Percentiles rank a stretch among this genome's conserved stretches.
phyloP scores from a whole-genome alignment of 2,329 filamentous ascomycete species.

The Fusarium chlamydosporum region DNA sequence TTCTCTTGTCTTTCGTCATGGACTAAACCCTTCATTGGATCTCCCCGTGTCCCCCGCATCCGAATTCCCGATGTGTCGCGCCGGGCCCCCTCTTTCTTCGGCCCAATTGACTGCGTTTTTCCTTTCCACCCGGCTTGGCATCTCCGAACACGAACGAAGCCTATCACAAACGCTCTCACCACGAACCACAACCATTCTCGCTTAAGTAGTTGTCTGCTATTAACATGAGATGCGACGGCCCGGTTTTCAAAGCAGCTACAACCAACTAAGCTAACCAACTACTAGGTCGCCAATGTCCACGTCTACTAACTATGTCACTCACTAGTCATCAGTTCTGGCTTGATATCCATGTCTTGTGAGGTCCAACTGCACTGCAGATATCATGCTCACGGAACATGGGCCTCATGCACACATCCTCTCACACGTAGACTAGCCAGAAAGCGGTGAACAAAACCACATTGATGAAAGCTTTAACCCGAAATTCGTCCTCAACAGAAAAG shows the following conservation, averaged over 20 bases:
- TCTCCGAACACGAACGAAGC: constrained; percentile 25
- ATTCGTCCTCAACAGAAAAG: background rate
- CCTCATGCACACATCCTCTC: background rate
- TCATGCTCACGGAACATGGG: background rate
- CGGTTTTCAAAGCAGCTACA: background rate
- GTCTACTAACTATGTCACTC: background rate
- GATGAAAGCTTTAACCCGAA: background rate
- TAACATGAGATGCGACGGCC: constrained; percentile 36
- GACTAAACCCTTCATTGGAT: constrained; percentile 12
- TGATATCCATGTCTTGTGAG: constrained; percentile 12
- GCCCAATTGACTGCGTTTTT: constrained; percentile 26
- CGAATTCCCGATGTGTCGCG: constrained; percentile 34
- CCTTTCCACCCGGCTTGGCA: constrained; percentile 40
- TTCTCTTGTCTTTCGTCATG: constrained; percentile 46
- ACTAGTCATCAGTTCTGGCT: background rate
- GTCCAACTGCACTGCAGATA: background rate
- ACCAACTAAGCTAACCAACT: background rate
- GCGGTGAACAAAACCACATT: constrained; percentile 23
- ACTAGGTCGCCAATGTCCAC: background rate
- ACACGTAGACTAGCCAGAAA: background rate
- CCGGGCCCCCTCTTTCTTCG: constrained; percentile 33
- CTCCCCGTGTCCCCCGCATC: constrained; percentile 35
- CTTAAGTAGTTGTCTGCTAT: constrained; percentile 9
- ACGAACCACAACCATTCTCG: constrained; percentile 31
- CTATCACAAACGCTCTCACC: constrained; percentile 37